Evolutionary conservation across 2,329 filamentous ascomycete genomes (phyloP).

Genomic region (Xylaria digitata): DNA sequence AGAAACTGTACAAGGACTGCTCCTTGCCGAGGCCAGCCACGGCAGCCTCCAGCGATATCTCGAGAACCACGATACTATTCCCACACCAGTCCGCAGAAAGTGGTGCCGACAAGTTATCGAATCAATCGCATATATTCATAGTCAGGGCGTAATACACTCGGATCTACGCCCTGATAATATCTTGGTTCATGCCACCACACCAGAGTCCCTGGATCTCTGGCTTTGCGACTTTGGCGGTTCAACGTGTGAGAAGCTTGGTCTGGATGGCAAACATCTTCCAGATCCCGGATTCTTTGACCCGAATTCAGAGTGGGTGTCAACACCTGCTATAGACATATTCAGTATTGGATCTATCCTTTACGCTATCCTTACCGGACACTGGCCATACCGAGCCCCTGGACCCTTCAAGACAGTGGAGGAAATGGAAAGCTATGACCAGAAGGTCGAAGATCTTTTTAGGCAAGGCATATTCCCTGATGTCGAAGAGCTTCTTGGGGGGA

Average conservation of each 20-base stretch:
- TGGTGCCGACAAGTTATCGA: constrained; percentile 16
- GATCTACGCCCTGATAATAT: constrained; percentile 11
- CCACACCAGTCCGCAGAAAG: constrained; percentile 5
- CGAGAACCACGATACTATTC: constrained; percentile 16
- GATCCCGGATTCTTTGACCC: constrained; percentile 13
- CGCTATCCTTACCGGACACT: constrained; percentile 14
- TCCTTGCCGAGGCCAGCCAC: constrained; percentile 15
- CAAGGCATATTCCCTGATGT: constrained; percentile 13
- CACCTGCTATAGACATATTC: constrained; percentile 9
- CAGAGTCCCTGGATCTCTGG: not conserved
- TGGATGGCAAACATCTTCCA: constrained; percentile 6
- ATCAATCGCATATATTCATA: constrained; percentile 5
- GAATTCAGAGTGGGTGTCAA: constrained; percentile 9
- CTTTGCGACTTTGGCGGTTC: constrained; percentile 11
- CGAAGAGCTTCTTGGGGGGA: constrained; percentile 9
- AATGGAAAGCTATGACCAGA: constrained; percentile 7
- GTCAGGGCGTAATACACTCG: constrained; percentile 8
- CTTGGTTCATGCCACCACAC: constrained; percentile 16
- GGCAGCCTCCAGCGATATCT: constrained; percentile 14
- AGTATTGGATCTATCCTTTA: constrained; percentile 17
- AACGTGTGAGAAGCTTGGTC: constrained; percentile 9
- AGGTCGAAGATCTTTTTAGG: constrained; percentile 14
- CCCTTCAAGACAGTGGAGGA: constrained; percentile 3
- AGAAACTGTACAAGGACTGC: constrained; percentile 5
- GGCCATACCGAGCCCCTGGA: constrained; percentile 8